Percentiles rank a stretch among this genome's conserved stretches.
These are phyloP conservation scores for Chalciporus piperatus DNA, from an alignment of 768 basidiomycete genomes.

Conservation along the genomic window DNA sequence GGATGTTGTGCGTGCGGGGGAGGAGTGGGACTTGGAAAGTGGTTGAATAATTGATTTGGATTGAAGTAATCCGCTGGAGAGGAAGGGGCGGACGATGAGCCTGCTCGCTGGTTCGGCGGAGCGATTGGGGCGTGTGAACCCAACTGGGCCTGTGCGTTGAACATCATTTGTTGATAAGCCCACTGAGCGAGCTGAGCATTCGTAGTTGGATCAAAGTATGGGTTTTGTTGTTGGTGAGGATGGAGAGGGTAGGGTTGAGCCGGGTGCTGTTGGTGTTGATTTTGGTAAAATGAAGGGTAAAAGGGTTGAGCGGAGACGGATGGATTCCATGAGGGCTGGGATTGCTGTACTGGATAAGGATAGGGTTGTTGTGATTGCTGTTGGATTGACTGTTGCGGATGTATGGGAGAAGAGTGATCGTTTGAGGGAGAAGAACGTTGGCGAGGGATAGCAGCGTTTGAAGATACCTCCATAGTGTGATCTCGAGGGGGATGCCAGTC, in stretches of 20 bases:
- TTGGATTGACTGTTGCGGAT: constrained; percentile 24
- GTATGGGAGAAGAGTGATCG: constrained; percentile 40
- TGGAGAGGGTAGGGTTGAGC: constrained; percentile 48
- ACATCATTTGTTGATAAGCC: constrained; percentile 93
- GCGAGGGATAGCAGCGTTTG: constrained; percentile 44
- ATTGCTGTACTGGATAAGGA: constrained; percentile 68
- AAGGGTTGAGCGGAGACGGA: constrained; percentile 66
- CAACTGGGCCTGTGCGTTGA: constrained; percentile 51
- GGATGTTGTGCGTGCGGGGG: constrained; percentile 53
- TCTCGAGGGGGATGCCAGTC: constrained; percentile 74
- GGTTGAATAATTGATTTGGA: constrained; percentile 60
- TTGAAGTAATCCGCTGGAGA: constrained; percentile 54
- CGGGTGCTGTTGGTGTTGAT: constrained; percentile 56
- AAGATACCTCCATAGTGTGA: constrained; percentile 56
- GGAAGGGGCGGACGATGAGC: constrained; percentile 36
- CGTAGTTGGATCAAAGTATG: constrained; percentile 73
- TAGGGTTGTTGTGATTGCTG: constrained; percentile 41
- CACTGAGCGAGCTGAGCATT: constrained; percentile 80
- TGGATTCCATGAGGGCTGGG: constrained; percentile 69
- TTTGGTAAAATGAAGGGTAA: constrained; percentile 78
- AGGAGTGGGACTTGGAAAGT: constrained; percentile 69
- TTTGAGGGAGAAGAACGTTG: constrained; percentile 62
- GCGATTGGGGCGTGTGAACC: constrained; percentile 33
- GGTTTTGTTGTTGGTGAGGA: constrained; percentile 42
- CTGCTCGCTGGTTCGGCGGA: constrained; percentile 36